A percentile compares a stretch with the other conserved stretches of the same genome.
Conservation (phyloP, 2,329 filamentous ascomycete species). For the Pseudocercospora musae region DNA sequence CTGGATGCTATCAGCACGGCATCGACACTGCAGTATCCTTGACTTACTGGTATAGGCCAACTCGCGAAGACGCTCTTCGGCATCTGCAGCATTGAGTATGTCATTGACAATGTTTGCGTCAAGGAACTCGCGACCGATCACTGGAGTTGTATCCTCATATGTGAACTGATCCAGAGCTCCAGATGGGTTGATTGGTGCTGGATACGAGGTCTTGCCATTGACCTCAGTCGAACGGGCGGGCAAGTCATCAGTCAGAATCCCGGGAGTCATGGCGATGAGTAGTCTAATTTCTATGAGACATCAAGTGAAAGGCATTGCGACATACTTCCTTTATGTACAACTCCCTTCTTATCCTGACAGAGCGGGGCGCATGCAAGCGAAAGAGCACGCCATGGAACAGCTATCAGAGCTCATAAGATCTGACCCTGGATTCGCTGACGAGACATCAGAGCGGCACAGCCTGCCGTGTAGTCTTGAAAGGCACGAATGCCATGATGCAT, state of each 20-base stretch:
- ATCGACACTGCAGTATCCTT: not conserved
- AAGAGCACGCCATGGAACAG: not conserved
- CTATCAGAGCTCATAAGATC: not conserved
- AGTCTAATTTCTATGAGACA: not conserved
- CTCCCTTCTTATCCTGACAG: not conserved
- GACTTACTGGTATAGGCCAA: slow-evolving; percentile 20
- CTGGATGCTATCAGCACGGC: slow-evolving; percentile 37
- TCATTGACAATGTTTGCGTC: slow-evolving; percentile 60
- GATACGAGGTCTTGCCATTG: slow-evolving; percentile 9
- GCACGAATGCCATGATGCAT: not conserved
- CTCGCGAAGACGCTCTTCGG: slow-evolving; percentile 20
- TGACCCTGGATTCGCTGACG: not conserved
- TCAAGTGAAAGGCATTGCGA: not conserved
- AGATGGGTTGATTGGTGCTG: slow-evolving; percentile 47
- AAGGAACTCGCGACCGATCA: slow-evolving; percentile 62
- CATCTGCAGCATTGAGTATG: slow-evolving; percentile 47
- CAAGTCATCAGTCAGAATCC: slow-evolving; percentile 17
- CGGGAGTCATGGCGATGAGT: slow-evolving; percentile 15
- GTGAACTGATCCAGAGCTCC: slow-evolving; percentile 45
- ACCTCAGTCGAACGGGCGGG: not conserved
- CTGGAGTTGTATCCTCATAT: slow-evolving; percentile 58
- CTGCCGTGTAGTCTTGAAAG: not conserved
- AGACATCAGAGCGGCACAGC: not conserved
- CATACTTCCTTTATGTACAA: not conserved
- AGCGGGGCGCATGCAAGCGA: not conserved